Evolutionary conservation across 169 alveolate genomes (phyloP), one percentile per base, ranked within the genome.

Genomic region (Cryptosporidium viatorum): DNA sequence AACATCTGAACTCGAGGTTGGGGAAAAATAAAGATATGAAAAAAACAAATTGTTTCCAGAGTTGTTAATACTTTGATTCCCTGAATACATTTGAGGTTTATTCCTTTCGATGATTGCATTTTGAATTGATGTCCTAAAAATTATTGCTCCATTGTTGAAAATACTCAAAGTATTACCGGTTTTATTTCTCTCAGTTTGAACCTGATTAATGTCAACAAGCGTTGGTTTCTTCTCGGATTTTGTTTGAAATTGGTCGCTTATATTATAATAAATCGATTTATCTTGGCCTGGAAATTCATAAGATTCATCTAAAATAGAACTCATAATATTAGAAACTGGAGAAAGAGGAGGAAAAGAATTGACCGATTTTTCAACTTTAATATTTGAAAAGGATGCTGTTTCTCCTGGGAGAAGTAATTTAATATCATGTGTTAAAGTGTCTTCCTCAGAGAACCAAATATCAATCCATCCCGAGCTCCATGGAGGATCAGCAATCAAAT

Each of bases 381-480:
- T 70, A 33, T 45, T 48, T 26, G 91, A 73, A 67, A 70, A 74
- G 21, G 69, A 60, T 50, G 52, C 74, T 60, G 59, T 86, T 85
- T 29, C 89, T 67, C 84, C 92, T 26, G 65, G 93, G 39, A 41
- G 51, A 65, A 50, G 84, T 55, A 70, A 86, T 75, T 51, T 69
- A 69, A 26, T 84, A 29, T 41, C 71, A 67, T 68, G 84, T 70
- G 26, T 75, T 69, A 14, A 89, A 74, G 29, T 18, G 2, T 62
- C 75, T 29, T 26, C 60, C n/a, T 80, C 69, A 3, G 89, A 80
- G 1, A 80, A 23, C 89, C 89, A 80, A 43, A 80, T 60, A 65
- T 80, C 89, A 23, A 62, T 43, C 89, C 89, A 80, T 16, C 89
- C 89, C 2, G 89, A 80, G 41, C n/a, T 62, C 89, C 89, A 80